phyloP scores from a whole-genome alignment of 2,329 filamentous ascomycete genomes.

The Sclerotinia glacialis region DNA sequence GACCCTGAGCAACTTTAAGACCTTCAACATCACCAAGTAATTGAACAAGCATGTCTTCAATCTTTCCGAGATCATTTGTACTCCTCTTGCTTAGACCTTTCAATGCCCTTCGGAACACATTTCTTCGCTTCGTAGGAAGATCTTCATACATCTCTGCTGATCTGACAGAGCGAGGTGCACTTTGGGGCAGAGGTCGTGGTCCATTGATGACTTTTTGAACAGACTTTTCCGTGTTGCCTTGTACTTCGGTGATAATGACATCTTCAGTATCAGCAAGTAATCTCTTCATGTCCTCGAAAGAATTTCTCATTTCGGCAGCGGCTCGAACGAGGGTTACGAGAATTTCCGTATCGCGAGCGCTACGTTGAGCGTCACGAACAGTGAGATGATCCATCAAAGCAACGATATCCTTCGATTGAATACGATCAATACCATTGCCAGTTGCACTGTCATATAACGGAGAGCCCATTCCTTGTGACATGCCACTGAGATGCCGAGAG shows the following conservation, averaged over 20 bases:
- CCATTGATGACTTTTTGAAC: constrained; percentile 80
- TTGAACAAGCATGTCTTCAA: constrained; percentile 89
- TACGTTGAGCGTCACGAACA: constrained; percentile 92
- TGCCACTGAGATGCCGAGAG: constrained; percentile 72
- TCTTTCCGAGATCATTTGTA: constrained; percentile 80
- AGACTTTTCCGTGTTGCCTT: constrained; percentile 82
- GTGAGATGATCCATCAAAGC: constrained; percentile 98
- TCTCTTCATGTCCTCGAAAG: constrained; percentile 91
- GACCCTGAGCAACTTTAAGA: constrained; percentile 59
- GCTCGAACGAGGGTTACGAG: constrained; percentile 89
- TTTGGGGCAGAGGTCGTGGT: constrained; percentile 76
- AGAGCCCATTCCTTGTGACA: constrained; percentile 87
- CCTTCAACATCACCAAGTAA: constrained; percentile 89
- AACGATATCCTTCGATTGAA: constrained; percentile 95
- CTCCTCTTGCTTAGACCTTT: constrained; percentile 87
- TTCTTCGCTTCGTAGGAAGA: constrained; percentile 74
- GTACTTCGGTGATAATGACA: constrained; percentile 80
- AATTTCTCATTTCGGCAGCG: constrained; percentile 94
- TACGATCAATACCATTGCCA: constrained; percentile 82
- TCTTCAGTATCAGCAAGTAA: constrained; percentile 89
- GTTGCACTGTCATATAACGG: constrained; percentile 89
- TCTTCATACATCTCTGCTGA: constrained; percentile 56
- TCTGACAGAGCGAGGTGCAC: constrained; percentile 45
- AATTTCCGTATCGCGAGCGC: constrained; percentile 94
- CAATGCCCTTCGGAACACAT: constrained; percentile 90